Evolutionary conservation across 2,329 filamentous ascomycete genomes (phyloP).

Genomic region (Cryphonectria parasitica): DNA sequence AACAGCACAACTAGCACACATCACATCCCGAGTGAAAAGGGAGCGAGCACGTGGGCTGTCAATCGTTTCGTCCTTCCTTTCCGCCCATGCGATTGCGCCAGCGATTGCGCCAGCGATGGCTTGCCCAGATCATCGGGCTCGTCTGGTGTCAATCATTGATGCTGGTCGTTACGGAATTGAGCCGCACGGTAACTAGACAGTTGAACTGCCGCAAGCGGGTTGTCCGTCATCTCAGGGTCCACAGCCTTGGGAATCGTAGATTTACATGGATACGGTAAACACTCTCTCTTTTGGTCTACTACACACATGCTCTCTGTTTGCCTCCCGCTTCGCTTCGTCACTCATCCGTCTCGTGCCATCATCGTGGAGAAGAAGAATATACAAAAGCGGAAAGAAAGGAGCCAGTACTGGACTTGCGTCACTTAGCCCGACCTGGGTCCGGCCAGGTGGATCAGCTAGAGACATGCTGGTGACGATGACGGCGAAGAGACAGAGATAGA

Average conservation of each 20-base stretch:
- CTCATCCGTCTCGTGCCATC: too few relatives aligned
- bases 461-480: background rate
- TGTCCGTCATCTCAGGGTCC: background rate
- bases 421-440: background rate
- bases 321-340: too few relatives aligned
- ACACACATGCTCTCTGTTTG: background rate
- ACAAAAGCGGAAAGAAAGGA: background rate
- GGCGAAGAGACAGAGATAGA: background rate
- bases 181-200: background rate
- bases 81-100: background rate
- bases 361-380: background rate
- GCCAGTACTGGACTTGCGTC: background rate
- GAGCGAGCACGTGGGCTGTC: background rate
- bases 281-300: background rate
- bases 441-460: background rate
- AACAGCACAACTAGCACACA: background rate
- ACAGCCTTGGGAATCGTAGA: background rate
- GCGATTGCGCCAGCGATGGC: background rate
- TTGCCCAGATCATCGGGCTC: background rate
- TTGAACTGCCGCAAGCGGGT: background rate
- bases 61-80: too few relatives aligned
- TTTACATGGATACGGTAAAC: background rate
- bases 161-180: background rate
- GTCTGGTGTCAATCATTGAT: background rate
- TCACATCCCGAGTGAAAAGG: background rate